phyloP scores from a whole-genome alignment of 73 alveolate species.

The Paramecium sonneborni region DNA sequence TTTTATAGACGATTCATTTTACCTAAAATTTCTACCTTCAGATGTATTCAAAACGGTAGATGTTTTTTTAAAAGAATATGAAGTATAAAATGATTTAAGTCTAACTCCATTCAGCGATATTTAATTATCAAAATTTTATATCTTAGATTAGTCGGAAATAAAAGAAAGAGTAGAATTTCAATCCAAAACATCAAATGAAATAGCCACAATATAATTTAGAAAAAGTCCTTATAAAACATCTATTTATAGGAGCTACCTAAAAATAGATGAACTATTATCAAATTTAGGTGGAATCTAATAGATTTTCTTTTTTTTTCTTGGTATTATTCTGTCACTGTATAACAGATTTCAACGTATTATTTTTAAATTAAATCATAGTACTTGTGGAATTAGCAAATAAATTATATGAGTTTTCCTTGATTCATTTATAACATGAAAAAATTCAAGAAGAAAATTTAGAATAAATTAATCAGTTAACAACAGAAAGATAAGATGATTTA shows the following conservation, averaged over 20 bases:
- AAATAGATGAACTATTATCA: conserved; percentile 18
- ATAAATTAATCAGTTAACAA: not conserved
- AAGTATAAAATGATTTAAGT: not conserved
- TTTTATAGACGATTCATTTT: not conserved
- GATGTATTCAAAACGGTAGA: not conserved
- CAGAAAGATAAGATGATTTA: not conserved
- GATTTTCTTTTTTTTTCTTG: not conserved
- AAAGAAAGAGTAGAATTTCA: not conserved
- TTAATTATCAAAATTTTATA: not conserved
- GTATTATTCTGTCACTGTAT: not conserved
- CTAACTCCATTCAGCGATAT: not conserved
- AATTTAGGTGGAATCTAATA: conserved; percentile 29
- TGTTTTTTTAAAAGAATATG: not conserved
- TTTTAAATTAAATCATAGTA: not conserved
- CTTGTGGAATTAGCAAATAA: conserved; percentile 9
- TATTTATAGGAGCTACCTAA: not conserved
- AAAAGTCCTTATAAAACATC: not conserved
- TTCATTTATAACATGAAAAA: not conserved
- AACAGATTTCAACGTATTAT: not conserved
- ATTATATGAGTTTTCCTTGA: conserved; percentile 6
- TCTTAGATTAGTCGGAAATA: not conserved
- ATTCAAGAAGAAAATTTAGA: not conserved
- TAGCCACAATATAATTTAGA: not conserved
- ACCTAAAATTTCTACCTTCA: not conserved
- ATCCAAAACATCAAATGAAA: not conserved